These are phyloP conservation scores for Lavandula angustifolia DNA, from an alignment of 257 asterid genomes.

Conservation along the genomic window DNA sequence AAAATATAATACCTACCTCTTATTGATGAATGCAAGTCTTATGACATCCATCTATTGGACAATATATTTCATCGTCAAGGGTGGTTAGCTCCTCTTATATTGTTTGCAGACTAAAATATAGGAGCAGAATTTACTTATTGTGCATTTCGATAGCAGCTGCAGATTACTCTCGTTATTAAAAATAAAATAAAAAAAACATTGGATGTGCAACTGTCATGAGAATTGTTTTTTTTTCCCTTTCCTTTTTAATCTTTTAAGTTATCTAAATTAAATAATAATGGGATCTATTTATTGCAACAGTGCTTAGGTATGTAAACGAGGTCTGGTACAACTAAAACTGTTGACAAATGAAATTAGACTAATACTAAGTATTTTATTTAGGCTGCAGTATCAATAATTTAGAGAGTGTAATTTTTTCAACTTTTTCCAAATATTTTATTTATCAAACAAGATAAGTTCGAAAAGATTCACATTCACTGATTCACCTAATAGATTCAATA, in stretches of 20 bases:
- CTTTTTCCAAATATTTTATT: background rate
- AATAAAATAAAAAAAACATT: background rate
- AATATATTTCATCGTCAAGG: too few species aligned
- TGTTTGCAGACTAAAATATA: too few species aligned
- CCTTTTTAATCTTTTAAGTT: background rate
- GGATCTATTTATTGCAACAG: background rate
- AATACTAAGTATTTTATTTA: background rate
- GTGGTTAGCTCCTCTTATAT: too few species aligned
- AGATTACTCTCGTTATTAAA: too few species aligned
- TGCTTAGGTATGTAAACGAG: slow-evolving; percentile 30
- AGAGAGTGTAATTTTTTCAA: background rate
- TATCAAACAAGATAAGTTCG: background rate
- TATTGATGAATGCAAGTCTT: background rate
- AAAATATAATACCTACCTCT: background rate
- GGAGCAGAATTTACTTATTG: too few species aligned
- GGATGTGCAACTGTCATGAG: background rate
- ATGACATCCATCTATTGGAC: too few species aligned
- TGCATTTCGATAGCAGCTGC: too few species aligned
- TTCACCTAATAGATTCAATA: slow-evolving; percentile 22
- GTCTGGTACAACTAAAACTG: slow-evolving; percentile 31
- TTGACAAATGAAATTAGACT: slow-evolving; percentile 25
- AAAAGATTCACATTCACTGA: slow-evolving; percentile 11
- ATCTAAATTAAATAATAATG: background rate
- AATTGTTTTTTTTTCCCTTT: background rate
- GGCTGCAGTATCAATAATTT: background rate